phyloP scores from a whole-genome alignment of 2,329 filamentous ascomycete species.

The Cucurbitaria berberidis region DNA sequence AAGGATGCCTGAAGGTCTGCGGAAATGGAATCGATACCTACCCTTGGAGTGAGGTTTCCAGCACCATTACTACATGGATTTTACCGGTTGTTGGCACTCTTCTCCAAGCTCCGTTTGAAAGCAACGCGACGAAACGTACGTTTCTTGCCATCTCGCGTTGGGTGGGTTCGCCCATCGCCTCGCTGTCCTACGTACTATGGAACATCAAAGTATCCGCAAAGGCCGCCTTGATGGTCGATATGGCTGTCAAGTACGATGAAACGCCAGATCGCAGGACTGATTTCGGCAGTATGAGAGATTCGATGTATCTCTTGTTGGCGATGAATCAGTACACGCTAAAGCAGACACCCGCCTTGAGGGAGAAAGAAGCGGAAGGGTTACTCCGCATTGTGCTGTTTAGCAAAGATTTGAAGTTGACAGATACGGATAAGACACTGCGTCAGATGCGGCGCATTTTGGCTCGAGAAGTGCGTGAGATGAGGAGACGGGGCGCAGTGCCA shows the following conservation, averaged over 20 bases:
- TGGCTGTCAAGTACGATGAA: constrained; percentile 43
- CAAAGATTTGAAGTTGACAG: constrained; percentile 43
- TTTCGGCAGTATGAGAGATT: constrained; percentile 51
- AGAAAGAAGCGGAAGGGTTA: constrained; percentile 48
- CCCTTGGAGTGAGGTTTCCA: constrained; percentile 38
- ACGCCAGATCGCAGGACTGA: constrained; percentile 37
- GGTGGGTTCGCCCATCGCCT: constrained; percentile 48
- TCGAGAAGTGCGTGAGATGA: constrained; percentile 48
- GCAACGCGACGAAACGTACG: constrained; percentile 48
- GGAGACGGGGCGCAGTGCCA: constrained; percentile 51
- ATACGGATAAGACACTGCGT: constrained; percentile 37
- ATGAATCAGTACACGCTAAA: constrained; percentile 56
- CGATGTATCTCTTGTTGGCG: constrained; percentile 53
- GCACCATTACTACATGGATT: constrained; percentile 51
- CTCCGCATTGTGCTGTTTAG: constrained; percentile 52
- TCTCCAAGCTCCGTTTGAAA: constrained; percentile 51
- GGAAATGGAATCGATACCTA: constrained; percentile 42
- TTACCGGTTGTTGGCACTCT: constrained; percentile 49
- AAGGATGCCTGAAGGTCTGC: constrained; percentile 45
- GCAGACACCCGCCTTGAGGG: constrained; percentile 22
- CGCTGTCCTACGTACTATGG: constrained; percentile 49
- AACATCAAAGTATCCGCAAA: constrained; percentile 51
- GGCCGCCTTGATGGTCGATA: constrained; percentile 50
- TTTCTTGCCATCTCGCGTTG: constrained; percentile 46
- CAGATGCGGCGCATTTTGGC: constrained; percentile 47